Base-by-base conservation (phyloP, 2,329 filamentous ascomycete genomes). In the Colletotrichum sp. region DNA sequence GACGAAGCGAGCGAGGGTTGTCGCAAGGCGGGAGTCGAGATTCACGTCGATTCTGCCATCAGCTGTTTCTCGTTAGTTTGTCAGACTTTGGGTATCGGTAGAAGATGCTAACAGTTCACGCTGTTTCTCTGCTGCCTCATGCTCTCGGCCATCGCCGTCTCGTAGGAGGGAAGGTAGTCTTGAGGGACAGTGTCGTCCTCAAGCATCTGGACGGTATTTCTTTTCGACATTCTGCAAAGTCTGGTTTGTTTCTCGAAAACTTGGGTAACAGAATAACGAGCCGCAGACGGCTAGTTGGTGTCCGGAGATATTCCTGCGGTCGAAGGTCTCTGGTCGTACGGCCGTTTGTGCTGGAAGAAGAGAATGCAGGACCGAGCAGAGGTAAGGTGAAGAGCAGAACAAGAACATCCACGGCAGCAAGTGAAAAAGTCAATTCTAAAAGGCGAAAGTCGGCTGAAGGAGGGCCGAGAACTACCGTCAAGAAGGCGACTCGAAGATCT, bases 21-120 rank as follows among this genome's bases (percentile, higher is more conserved):
- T 72, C 16, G 65, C 65, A 7, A 77, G 69, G 9, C 63, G 69
- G 9, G 76, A 77, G 56, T 76, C 69, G 58, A 77, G 73, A 9
- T 76, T 73, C 3, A 77, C 67, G 69, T 77, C 73, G 8, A 77
- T 48, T 52, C 76, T 71, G 14, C 76, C 76, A 34, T 77, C 70
- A 28, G 34, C 76, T 77, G 14, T 38, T 6, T 6, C 8, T n/a
- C 4, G 18, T 67, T 21, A 16, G 9, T 10, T 16, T 18, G 26
- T 62, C n/a, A 26, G 55, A 61, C 7, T 34, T 3, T 7, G 1
- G 7, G 8, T 10, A 3, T 38, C 1, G 13, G n/a, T 38, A 5
- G 24, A n/a, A 12, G 48, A 36, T 32, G 5, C 71, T 7, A 13
- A 74, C 71, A 7, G 52, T 61, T 65, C 28, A 71, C 61, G 28